phyloP scores from a whole-genome alignment of 1,284 basidiomycete genomes.

The Coniophora puteana region DNA sequence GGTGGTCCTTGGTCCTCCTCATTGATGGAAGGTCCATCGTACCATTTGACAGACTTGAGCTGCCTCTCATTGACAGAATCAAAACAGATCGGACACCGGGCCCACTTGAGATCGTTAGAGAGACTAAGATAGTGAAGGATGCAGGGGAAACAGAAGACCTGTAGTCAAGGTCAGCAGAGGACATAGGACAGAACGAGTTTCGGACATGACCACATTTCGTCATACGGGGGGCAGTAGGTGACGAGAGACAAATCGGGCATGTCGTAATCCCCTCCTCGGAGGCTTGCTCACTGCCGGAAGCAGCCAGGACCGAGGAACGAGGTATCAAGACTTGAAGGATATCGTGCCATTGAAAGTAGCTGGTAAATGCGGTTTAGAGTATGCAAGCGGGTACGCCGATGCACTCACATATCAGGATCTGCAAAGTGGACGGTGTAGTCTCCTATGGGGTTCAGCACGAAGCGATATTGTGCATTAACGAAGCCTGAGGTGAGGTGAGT shows the following conservation, averaged over 20 bases:
- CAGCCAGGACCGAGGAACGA: constrained; percentile 62
- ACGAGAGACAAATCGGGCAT: constrained; percentile 94
- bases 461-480: constrained; percentile 91
- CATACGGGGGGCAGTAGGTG: constrained; percentile 92
- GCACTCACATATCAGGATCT: constrained; percentile 86
- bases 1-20: constrained; percentile 37
- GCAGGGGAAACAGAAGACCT: constrained; percentile 91
- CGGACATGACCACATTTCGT: constrained; percentile 96
- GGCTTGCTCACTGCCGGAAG: constrained; percentile 36
- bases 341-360: constrained; percentile 95
- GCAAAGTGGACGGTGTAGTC: constrained; percentile 95
- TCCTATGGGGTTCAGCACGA: constrained; percentile 88
- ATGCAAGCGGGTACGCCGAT: constrained; percentile 7
- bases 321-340: constrained; percentile 94
- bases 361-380: too few relatives aligned
- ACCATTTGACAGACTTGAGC: constrained; percentile 91
- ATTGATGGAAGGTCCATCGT: constrained; percentile 41
- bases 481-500: constrained; percentile 52
- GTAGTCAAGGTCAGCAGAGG: constrained; percentile 12
- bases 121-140: constrained; percentile 89
- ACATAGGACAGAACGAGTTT: constrained; percentile 21
- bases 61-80: constrained; percentile 91
- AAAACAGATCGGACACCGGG: constrained; percentile 93
- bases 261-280: constrained; percentile 63
- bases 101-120: constrained; percentile 79